Base-by-base conservation (phyloP, 371 early-diverging fungal genomes). In the Dichotomocladium elegans region DNA sequence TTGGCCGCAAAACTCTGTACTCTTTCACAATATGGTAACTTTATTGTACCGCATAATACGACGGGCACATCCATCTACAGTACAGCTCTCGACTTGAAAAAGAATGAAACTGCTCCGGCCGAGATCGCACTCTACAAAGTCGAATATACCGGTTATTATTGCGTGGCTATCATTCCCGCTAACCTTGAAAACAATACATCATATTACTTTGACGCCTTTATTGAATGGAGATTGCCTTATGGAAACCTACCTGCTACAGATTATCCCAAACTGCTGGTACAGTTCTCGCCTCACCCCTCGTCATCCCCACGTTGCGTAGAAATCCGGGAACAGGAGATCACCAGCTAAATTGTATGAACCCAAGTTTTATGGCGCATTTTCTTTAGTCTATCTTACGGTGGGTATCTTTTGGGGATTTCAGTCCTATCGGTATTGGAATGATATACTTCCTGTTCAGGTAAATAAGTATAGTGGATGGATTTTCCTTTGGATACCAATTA, bases 191-290 rank as follows among this genome's bases (percentile, higher is more conserved):
- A 66, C 58, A 33, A 53, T 58, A 22, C 54, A 37, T 62, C 68
- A 51, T 26, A 21, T 17, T 40, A 28, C 57, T 86, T 81, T 75
- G 65, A 60, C 5, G 81, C 87, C n/a, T 72, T 63, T 29, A 68
- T 90, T 12, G 80, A 81, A 29, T 87, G 91, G 82, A 63, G 63
- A 26, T 91, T 89, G 60, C 86, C 91, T 11, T 89, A 91, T 67
- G 95, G 97, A 43, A 68, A 76, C 54, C 72, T 95, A 24, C 91
- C 93, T 3, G 93, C 89, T 14, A 63, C 77, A 15, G 93, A 93
- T 49, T 94, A 89, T 64, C 94, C 95, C 1, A 93, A 93, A 61
- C 62, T 95, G 19, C 70, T 86, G 55, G 89, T 86, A 66, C n/a
- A 21, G 9, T 17, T 37, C n/a, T 9, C n/a, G 15, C 8, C 0